Conservation (phyloP, 257 asterid genomes). For the Striga asiatica region DNA sequence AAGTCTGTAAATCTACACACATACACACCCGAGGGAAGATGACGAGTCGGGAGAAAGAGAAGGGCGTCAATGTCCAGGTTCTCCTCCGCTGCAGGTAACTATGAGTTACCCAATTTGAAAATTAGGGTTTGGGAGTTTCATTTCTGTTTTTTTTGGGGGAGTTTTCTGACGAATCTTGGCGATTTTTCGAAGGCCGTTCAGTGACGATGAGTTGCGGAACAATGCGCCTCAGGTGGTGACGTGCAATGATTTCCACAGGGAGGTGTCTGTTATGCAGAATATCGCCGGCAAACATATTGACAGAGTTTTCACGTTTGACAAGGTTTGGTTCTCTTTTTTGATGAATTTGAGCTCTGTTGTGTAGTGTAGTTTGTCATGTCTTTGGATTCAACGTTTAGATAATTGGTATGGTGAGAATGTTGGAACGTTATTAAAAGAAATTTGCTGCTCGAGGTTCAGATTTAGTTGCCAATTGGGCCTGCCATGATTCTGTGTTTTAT, state of each 20-base stretch:
- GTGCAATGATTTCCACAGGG: conserved; percentile 54
- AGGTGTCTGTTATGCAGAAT: conserved; percentile 58
- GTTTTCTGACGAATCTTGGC: neutral
- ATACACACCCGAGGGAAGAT: no score
- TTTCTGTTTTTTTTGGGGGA: neutral
- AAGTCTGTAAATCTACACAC: no score
- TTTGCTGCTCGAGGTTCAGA: no score
- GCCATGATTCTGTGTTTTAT: no score
- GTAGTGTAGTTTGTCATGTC: neutral
- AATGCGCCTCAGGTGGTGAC: conserved; percentile 74
- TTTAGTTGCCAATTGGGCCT: no score
- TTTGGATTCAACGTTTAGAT: no score
- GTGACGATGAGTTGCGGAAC: conserved; percentile 57
- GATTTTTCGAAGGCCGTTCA: conserved; percentile 55
- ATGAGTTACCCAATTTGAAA: neutral
- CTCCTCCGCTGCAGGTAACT: conserved; percentile 75
- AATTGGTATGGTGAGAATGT: no score
- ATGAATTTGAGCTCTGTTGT: neutral
- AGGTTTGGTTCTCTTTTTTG: conserved; percentile 26
- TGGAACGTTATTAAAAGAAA: no score
- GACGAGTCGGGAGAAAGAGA: no score
- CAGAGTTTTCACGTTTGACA: conserved; percentile 61
- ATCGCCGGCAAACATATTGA: conserved; percentile 72
- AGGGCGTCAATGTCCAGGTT: conserved; percentile 76
- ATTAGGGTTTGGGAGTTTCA: neutral